Base-by-base conservation (phyloP, 2,329 filamentous ascomycete species). In the Fusarium lateritium region DNA sequence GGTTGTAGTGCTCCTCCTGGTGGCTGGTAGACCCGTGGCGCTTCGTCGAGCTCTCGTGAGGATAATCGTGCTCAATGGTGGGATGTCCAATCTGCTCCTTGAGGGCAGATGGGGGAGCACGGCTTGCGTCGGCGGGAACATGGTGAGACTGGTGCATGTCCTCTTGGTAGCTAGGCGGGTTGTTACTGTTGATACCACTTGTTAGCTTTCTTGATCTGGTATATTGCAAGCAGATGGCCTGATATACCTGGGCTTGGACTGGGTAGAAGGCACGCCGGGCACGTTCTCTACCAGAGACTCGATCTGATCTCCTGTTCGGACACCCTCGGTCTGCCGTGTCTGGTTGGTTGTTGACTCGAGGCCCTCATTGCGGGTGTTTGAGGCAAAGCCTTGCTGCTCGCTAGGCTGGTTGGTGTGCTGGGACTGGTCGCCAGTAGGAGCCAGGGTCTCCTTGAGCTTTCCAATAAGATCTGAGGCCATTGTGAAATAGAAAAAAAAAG, bases 41-140 rank as follows among this genome's bases (percentile, higher is more conserved):
- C 58, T 58, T 69, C 19, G 70, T 74, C n/a, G 65, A 67, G 64
- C 76, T 78, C 21, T 78, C 75, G 5, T 77, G 47, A 0, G 76
- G 76, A 11, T 75, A 73, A n/a, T 76, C 69, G 39, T 78, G 76
- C 71, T 76, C 75, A 17, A 78, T 75, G 10, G 46, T 62, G 2
- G 75, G 76, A 14, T 71, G 66, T 19, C 76, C 76, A 5, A 76
- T 47, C 5, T 76, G 67, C 62, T 70, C 10, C 24, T 49, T 65
- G 2, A 77, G 44, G 3, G 69, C 65, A 8, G 75, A 77, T 0
- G 76, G 76, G 7, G 75, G 75, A 3, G 68, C 71, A 7, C 70
- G 68, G 4, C 75, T 62, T 1, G 75, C 76, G 40, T 77, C 72
- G 15, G 43, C 10, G 6, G 69, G 26, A 19, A 19, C 19, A 2